Base-by-base conservation (phyloP, 371 early-diverging fungal species). In the Thermomucor indicae-seudaticae region DNA sequence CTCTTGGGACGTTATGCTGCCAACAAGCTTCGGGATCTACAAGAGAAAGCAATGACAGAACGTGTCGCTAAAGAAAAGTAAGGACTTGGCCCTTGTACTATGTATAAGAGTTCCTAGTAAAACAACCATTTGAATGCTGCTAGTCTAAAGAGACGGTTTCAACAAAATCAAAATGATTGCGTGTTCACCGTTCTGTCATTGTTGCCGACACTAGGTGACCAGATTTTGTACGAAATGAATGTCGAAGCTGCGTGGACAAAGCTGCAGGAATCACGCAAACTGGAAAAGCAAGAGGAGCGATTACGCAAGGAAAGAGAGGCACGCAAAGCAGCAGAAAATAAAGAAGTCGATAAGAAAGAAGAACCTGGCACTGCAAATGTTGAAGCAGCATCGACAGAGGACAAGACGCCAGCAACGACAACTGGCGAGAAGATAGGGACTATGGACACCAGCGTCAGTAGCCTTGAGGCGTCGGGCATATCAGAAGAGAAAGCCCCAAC, bases 111-210 rank as follows among this genome's bases (percentile, higher is more conserved):
- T n/a, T n/a, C n/a, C n/a, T n/a, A n/a, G n/a, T 19, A 20, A 23
- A 19, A 12, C 11, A 27, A 37, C 5, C 40, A n/a, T n/a, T n/a
- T 54, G 11, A 47, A 29, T 37, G 12, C 16, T 4, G 31, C 27
- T 61, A 91, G 89, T 55, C 72, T 93, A 43, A 85, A 85, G 51
- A 79, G 89, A 35, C 88, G 95, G n/a, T 95, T 94, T 58, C 90
- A 93, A 53, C 91, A 92, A 70, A 93, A 93, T 66, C 92, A 90
- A 63, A 83, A 85, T 48, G 96, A 96, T 67, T 93, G 94, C 63
- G 72, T 83, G 20, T 92, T 88, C 47, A 88, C 91, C 1, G 86
- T 93, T 5, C 60, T 83, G 41, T 81, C 91, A 14, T 75, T 91
- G 27, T 65, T 95, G 40, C 91, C 93, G 0, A 85, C 88, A 12